Evolutionary conservation across 2,329 filamentous ascomycete species (phyloP).

Genomic region (Aspergillus spinulosporus): DNA sequence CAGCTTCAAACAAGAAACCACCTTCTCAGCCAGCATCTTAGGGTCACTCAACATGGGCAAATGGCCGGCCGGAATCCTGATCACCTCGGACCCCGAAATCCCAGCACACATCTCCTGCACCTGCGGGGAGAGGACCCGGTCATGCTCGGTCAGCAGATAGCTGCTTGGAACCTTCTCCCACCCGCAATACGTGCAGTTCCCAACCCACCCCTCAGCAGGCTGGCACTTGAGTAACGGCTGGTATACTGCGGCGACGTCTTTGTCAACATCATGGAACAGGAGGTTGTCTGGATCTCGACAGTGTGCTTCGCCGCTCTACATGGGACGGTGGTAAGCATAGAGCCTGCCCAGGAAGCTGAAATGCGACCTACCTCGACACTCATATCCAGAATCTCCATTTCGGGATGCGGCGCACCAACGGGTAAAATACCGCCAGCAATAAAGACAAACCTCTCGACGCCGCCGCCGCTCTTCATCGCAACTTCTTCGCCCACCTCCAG

Average conservation of each 20-base stretch:
- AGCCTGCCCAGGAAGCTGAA: background rate
- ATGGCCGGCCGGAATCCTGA: conserved; percentile 1
- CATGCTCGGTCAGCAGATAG: conserved; percentile 3
- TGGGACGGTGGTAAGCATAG: background rate
- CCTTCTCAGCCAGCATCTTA: conserved; percentile 1
- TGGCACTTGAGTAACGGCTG: background rate
- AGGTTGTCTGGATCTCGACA: background rate
- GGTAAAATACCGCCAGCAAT: conserved; percentile 5
- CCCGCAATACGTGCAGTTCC: conserved; percentile 2
- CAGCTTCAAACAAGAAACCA: background rate
- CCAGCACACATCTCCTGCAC: conserved; percentile 10
- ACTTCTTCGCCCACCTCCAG: background rate
- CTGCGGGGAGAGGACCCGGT: background rate
- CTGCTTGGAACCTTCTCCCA: conserved; percentile 8
- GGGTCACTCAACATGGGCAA: conserved; percentile 8
- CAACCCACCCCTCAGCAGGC: conserved; percentile 6
- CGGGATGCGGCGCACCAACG: background rate
- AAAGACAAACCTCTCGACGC: conserved; percentile 6
- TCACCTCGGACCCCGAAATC: background rate
- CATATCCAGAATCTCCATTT: background rate
- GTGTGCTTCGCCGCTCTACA: conserved; percentile 3
- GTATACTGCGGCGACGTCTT: background rate
- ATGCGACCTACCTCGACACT: background rate
- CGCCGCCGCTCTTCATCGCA: background rate
- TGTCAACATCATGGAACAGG: background rate